These are phyloP conservation scores for Phytophthora parvispora DNA, from an alignment of 352 stramenopile species.

Conservation along the genomic window DNA sequence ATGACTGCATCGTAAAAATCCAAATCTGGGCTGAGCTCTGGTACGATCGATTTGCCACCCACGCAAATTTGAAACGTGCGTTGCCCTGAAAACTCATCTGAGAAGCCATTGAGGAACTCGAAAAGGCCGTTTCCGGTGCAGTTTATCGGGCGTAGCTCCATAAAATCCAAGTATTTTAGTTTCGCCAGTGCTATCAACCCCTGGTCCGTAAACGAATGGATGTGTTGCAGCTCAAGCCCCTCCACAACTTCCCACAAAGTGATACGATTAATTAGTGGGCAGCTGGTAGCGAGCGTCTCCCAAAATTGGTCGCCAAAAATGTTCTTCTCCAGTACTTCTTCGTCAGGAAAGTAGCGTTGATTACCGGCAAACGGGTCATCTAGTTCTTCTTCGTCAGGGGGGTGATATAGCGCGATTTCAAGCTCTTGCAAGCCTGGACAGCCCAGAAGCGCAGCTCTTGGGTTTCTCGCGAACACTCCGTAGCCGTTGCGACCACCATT, in stretches of 20 bases:
- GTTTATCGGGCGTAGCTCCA: conserved; percentile 49
- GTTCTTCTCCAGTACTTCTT: conserved; percentile 23
- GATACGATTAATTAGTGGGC: conserved; percentile 29
- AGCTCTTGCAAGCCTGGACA: conserved; percentile 38
- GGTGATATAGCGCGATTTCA: conserved; percentile 47
- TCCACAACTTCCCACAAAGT: conserved; percentile 41
- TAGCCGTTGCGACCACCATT: conserved; percentile 2
- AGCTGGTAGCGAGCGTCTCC: conserved; percentile 19
- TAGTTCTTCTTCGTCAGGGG: conserved; percentile 28
- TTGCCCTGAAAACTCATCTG: conserved; percentile 32
- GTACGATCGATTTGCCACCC: conserved; percentile 8
- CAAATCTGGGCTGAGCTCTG: conserved; percentile 5
- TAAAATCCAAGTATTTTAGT: conserved; percentile 35
- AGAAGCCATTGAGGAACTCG: conserved; percentile 43
- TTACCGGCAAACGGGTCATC: conserved; percentile 21
- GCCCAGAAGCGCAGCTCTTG: conserved; percentile 28
- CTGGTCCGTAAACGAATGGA: conserved; percentile 39
- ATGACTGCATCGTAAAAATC: conserved; percentile 43
- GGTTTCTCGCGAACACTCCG: conserved; percentile 27
- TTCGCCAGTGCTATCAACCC: conserved; percentile 30
- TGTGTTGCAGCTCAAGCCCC: conserved; percentile 32
- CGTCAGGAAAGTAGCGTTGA: conserved; percentile 18
- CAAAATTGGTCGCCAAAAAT: conserved; percentile 50
- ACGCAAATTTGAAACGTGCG: conserved; percentile 51
- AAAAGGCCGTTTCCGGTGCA: conserved; percentile 49